Base-by-base conservation (phyloP, 2,329 filamentous ascomycete species). In the Tympanopsis confertula region DNA sequence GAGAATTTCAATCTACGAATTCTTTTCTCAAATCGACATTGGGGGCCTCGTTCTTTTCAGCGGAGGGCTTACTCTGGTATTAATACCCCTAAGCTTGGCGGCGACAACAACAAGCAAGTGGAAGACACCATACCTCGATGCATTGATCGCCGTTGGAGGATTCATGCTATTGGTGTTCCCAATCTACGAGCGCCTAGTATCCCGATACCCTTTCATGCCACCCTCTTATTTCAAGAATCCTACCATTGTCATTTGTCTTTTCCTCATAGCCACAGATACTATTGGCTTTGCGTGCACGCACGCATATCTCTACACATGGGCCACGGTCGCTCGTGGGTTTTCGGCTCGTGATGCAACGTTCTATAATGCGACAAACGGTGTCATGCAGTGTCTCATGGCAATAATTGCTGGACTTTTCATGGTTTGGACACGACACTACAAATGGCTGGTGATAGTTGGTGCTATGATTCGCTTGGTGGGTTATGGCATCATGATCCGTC, bases 401-500 rank as follows among this genome's bases (percentile, higher is more conserved):
- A 58, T 67, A 24, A 24, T 57, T 1, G 49, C 56, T 10, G 64
- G 65, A 0, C 42, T 56, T 5, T 43, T 64, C 30, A 68, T 70
- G 54, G 56, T 57, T 38, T 52, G 54, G 35, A 54, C 57, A 2
- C 50, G 59, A 24, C 55, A 56, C 2, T 70, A 66, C 52, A 70
- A 70, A 42, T 66, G 61, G 58, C 50, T 70, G 2, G 49, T 57
- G 12, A 49, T 69, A 17, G 42, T 50, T 3, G 65, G 62, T 4
- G 53, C 57, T 1, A 39, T 54, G 2, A 44, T 71, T 20, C 62
- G 65, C 10, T 46, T 67, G 7, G 44, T 69, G 20, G 66, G 68
- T 4, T 69, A 70, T 41, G 66, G 64, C 3, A 45, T 68, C 20
- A 71, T 71, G 67, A 54, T 69, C 20, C 57, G 66, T 2, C 56